Evolutionary conservation across 768 basidiomycete genomes (phyloP).

Genomic region (Naematelia aurantialba): DNA sequence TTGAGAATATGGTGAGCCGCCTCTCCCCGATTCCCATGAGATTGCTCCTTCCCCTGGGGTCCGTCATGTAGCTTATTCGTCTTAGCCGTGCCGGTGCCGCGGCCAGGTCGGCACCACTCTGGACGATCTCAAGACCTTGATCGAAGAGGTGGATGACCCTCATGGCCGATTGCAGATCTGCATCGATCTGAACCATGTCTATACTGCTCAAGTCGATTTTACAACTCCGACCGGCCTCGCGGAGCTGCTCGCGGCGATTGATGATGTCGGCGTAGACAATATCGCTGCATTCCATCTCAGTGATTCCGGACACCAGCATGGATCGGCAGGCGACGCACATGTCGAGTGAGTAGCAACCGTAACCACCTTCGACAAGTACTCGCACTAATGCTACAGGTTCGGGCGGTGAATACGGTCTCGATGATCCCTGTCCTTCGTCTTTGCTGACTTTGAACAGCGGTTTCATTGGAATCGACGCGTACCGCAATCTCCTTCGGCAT

Average conservation of each 20-base stretch:
- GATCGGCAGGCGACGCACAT: background rate
- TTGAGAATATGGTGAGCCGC: background rate
- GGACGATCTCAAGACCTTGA: background rate
- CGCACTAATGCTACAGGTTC: background rate
- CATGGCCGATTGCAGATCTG: background rate
- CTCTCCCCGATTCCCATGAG: too few species aligned
- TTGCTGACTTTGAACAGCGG: background rate
- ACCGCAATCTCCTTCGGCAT: background rate
- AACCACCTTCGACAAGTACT: background rate
- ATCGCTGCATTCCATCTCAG: background rate
- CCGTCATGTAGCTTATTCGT: too few species aligned
- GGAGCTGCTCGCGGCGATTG: background rate
- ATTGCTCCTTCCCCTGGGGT: too few species aligned
- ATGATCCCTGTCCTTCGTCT: too few species aligned
- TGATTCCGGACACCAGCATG: background rate
- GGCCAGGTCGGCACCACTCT: background rate
- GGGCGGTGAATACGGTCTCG: too few species aligned
- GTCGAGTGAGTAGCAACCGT: background rate
- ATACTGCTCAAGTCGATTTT: background rate
- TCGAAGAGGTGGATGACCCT: background rate
- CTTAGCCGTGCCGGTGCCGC: background rate
- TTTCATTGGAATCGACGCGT: background rate
- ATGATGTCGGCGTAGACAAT: background rate
- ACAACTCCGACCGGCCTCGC: background rate
- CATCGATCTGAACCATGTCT: background rate